Evolutionary conservation across 495 filamentous ascomycete genomes (phyloP).

Genomic region (Aspergillus hancockii): DNA sequence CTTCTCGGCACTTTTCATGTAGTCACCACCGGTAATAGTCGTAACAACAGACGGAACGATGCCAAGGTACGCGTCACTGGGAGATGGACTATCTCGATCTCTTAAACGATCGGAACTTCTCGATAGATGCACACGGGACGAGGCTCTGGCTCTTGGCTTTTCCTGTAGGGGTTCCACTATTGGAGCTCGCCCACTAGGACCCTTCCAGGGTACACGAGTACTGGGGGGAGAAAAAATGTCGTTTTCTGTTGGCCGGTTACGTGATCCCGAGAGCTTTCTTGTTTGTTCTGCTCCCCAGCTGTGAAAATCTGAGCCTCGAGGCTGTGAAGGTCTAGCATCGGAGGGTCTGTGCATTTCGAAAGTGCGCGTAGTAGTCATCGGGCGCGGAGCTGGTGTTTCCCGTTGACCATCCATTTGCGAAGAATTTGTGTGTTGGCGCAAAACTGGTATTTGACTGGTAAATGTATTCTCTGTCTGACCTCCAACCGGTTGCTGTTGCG

Average conservation of each 20-base stretch:
- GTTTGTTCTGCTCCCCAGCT: conserved; percentile 37
- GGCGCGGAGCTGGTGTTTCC: conserved; percentile 12
- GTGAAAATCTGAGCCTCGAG: conserved; percentile 28
- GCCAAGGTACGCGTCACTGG: conserved; percentile 11
- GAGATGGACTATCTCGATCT: conserved; percentile 12
- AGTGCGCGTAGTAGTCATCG: conserved; percentile 22
- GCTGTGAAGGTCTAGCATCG: conserved; percentile 19
- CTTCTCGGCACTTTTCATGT: conserved; percentile 17
- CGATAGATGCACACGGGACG: conserved; percentile 25
- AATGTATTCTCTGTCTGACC: conserved; percentile 18
- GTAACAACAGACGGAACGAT: conserved; percentile 37
- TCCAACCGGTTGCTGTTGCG: conserved; percentile 13
- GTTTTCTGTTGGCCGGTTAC: conserved; percentile 28
- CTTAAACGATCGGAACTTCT: conserved; percentile 20
- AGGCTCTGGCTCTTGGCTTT: conserved; percentile 24
- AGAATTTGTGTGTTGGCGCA: conserved; percentile 21
- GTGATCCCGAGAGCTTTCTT: conserved; percentile 30
- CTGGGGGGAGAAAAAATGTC: conserved; percentile 25
- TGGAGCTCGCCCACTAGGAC: conserved; percentile 48
- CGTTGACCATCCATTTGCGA: conserved; percentile 7
- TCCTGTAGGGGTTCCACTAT: conserved; percentile 39
- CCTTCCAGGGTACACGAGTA: conserved; percentile 50
- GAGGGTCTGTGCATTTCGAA: conserved; percentile 21
- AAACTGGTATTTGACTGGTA: conserved; percentile 25
- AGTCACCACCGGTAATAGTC: conserved; percentile 40